A percentile compares a stretch with the other conserved stretches of the same genome.
Evolutionary conservation across 257 asterid genomes (phyloP).

Genomic region (Hygrophila difformis): DNA sequence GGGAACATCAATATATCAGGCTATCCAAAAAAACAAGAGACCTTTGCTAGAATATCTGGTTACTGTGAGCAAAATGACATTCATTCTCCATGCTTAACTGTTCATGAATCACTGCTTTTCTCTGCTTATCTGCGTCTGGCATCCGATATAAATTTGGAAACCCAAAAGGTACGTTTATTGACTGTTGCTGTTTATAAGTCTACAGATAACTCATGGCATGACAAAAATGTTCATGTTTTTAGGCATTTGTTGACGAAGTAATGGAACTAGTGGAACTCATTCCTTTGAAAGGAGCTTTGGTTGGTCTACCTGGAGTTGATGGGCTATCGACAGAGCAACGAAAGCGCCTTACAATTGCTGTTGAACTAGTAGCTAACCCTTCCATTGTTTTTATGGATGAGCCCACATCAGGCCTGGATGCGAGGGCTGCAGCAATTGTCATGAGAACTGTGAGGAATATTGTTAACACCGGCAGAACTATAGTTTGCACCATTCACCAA

Average conservation of each 20-base stretch:
- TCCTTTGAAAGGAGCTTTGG: slow-evolving; percentile 74
- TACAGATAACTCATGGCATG: slow-evolving; percentile 18
- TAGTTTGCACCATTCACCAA: slow-evolving; percentile 94
- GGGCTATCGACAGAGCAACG: slow-evolving; percentile 95
- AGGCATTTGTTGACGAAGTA: slow-evolving; percentile 95
- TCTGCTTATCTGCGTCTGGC: slow-evolving; percentile 89
- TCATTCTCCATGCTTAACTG: slow-evolving; percentile 91
- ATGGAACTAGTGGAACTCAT: slow-evolving; percentile 94
- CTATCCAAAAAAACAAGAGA: slow-evolving; percentile 79
- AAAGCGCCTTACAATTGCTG: slow-evolving; percentile 88
- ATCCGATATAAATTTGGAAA: slow-evolving; percentile 64
- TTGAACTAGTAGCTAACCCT: slow-evolving; percentile 94
- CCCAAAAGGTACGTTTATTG: slow-evolving; percentile 58
- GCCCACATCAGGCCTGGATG: slow-evolving; percentile 96
- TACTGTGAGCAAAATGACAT: slow-evolving; percentile 96
- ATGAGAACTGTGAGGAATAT: slow-evolving; percentile 96
- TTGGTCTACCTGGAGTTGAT: slow-evolving; percentile 91
- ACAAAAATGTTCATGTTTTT: slow-evolving; percentile 20
- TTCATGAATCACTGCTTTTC: slow-evolving; percentile 79
- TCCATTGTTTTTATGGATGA: slow-evolving; percentile 93
- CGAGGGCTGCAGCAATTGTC: slow-evolving; percentile 96
- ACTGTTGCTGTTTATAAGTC: slow-evolving; percentile 4
- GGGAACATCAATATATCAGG: slow-evolving; percentile 82
- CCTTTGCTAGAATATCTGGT: slow-evolving; percentile 94
- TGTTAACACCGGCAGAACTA: slow-evolving; percentile 90